Conservation (phyloP, 108 stramenopile genomes). For the Chaetoceros muelleri region DNA sequence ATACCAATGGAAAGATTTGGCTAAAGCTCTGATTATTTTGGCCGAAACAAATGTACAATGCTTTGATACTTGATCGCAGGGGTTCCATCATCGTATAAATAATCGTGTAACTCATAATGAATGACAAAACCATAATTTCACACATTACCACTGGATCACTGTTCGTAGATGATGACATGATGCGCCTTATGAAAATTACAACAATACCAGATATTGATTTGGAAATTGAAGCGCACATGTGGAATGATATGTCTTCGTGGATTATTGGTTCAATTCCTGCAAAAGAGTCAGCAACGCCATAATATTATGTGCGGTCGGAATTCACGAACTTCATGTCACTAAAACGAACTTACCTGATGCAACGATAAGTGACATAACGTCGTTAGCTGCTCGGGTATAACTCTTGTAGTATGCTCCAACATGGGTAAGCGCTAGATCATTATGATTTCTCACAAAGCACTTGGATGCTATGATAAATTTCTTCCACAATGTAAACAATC, state of each 20-base stretch:
- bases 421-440: constrained; percentile 74
- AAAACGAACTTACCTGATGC: constrained; percentile 37
- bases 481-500: constrained; percentile 12
- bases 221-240: constrained; percentile 60
- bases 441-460: constrained; percentile 62
- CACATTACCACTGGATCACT: constrained; percentile 32
- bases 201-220: constrained; percentile 45
- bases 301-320: background rate
- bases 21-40: constrained; percentile 69
- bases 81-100: constrained; percentile 82
- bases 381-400: constrained; percentile 64
- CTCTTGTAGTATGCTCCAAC: constrained; percentile 71
- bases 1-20: constrained; percentile 74
- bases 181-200: constrained; percentile 42
- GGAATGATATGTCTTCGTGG: constrained; percentile 75
- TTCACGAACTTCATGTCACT: background rate
- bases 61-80: constrained; percentile 68
- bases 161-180: constrained; percentile 40
- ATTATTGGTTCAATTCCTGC: constrained; percentile 68
- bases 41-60: constrained; percentile 77
- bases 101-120: constrained; percentile 62
- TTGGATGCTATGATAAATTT: constrained; percentile 22
- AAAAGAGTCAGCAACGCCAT: background rate
- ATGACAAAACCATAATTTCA: constrained; percentile 55
- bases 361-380: constrained; percentile 66